Evolutionary conservation across 2,329 filamentous ascomycete species (phyloP).

Genomic region (Celoporthe dispersa): DNA sequence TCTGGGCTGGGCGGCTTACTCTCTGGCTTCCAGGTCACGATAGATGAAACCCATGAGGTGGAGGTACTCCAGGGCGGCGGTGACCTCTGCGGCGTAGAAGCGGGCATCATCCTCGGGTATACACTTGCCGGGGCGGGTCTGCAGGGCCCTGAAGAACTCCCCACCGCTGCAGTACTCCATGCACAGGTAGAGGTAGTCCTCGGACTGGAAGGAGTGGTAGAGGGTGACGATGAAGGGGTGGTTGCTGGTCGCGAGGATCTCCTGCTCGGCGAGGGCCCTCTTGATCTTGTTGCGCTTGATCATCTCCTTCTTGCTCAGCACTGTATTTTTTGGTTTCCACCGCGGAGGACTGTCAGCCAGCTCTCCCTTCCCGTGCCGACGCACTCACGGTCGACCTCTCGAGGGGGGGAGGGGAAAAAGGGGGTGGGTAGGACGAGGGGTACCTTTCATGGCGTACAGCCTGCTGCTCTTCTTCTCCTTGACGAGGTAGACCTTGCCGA

Average conservation of each 20-base stretch:
- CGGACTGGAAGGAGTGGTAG: conserved; percentile 98
- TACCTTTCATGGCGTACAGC: conserved; percentile 98
- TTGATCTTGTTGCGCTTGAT: conserved; percentile 99
- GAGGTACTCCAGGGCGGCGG: conserved; percentile 92
- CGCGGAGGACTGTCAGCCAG: conserved; percentile 42
- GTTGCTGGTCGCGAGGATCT: conserved; percentile 97
- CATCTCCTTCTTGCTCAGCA: conserved; percentile 99
- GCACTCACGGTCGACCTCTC: too few species aligned
- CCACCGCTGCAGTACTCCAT: conserved; percentile 99
- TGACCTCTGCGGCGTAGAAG: conserved; percentile 98
- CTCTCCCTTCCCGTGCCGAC: neutral
- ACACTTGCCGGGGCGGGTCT: conserved; percentile 95
- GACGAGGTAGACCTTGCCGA: conserved; percentile 97
- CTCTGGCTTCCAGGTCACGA: conserved; percentile 94
- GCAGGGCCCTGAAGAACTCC: conserved; percentile 95
- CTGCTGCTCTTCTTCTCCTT: conserved; percentile 96
- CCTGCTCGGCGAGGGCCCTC: conserved; percentile 93
- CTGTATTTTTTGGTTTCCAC: conserved; percentile 58
- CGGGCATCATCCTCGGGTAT: conserved; percentile 95
- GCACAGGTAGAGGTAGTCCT: conserved; percentile 97
- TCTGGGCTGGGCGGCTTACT: conserved; percentile 44
- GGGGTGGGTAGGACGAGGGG: too few species aligned
- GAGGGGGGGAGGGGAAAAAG: too few species aligned
- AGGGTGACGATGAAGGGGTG: conserved; percentile 98
- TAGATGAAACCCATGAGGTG: conserved; percentile 99